Evolutionary conservation across 129 eudicot genomes (phyloP).

Genomic region (Flaveria brownii): DNA sequence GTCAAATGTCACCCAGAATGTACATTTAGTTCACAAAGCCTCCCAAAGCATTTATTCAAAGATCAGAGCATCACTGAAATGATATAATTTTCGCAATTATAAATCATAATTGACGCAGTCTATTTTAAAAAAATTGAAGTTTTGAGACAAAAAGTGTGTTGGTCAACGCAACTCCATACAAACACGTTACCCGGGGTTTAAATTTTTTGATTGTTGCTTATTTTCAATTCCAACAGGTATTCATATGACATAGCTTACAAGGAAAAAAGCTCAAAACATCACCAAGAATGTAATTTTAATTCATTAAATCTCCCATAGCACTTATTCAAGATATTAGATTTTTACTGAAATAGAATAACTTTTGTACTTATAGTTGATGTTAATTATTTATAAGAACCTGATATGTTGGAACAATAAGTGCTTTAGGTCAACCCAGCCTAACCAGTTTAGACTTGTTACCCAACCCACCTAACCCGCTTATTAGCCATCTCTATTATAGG

Average conservation of each 20-base stretch:
- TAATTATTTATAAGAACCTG: background rate
- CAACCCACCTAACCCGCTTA: background rate
- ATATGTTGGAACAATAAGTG: background rate
- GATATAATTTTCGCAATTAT: background rate
- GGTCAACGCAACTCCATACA: background rate
- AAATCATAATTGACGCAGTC: background rate
- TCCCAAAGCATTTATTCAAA: conserved; percentile 21
- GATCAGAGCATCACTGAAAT: background rate
- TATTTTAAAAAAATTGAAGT: background rate
- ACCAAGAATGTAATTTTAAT: conserved; percentile 6
- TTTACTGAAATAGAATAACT: background rate
- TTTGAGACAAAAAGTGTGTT: background rate
- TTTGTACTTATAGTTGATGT: background rate
- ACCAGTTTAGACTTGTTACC: background rate
- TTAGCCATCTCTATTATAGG: background rate
- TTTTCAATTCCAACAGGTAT: background rate
- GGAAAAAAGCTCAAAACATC: background rate
- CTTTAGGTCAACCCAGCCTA: background rate
- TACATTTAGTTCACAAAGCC: background rate
- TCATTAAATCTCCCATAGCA: conserved; percentile 8
- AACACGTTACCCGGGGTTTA: background rate
- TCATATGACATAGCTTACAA: background rate
- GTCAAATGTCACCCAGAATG: conserved; percentile 4
- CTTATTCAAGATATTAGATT: background rate
- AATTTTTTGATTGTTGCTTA: background rate